These are phyloP conservation scores for Phragmites australis DNA, from an alignment of 176 grass and related monocot genomes.

Conservation along the genomic window DNA sequence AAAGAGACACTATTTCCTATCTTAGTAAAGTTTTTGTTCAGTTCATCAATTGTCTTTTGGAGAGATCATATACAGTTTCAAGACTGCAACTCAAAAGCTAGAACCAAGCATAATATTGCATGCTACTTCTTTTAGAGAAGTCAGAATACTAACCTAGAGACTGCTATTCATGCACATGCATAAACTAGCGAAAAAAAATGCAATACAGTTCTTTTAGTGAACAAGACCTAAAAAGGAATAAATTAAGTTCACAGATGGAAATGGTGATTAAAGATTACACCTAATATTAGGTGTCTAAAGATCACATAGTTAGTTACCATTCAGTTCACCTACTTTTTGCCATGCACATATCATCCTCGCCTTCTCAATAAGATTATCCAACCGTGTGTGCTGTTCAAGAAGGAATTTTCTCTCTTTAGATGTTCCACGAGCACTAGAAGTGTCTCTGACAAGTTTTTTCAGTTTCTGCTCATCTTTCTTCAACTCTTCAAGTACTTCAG, in stretches of 20 bases:
- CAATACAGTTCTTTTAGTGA: background rate
- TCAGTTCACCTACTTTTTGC: slow-evolving; percentile 72
- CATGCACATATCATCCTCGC: slow-evolving; percentile 66
- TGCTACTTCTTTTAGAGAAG: slow-evolving; percentile 11
- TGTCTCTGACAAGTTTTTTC: slow-evolving; percentile 76
- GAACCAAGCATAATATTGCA: background rate
- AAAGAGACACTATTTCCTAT: background rate
- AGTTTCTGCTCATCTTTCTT: slow-evolving; percentile 76
- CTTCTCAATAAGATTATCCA: slow-evolving; percentile 80
- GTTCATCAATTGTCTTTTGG: background rate
- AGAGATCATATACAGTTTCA: background rate
- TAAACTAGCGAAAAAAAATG: slow-evolving; percentile 10
- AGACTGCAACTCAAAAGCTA: slow-evolving; percentile 14
- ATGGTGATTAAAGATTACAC: background rate
- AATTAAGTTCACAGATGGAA: slow-evolving; percentile 1
- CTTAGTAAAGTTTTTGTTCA: background rate
- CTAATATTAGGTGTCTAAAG: slow-evolving; percentile 1
- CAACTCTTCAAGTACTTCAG: slow-evolving; percentile 60
- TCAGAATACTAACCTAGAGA: slow-evolving; percentile 10
- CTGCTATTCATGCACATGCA: background rate
- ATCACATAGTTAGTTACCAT: slow-evolving; percentile 1
- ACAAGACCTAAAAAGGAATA: background rate
- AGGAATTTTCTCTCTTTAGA: slow-evolving; percentile 84
- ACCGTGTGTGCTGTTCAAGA: slow-evolving; percentile 54
- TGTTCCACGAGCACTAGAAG: slow-evolving; percentile 53